phyloP scores from a whole-genome alignment of 2,329 filamentous ascomycete species.

The Diplodia sapinea region DNA sequence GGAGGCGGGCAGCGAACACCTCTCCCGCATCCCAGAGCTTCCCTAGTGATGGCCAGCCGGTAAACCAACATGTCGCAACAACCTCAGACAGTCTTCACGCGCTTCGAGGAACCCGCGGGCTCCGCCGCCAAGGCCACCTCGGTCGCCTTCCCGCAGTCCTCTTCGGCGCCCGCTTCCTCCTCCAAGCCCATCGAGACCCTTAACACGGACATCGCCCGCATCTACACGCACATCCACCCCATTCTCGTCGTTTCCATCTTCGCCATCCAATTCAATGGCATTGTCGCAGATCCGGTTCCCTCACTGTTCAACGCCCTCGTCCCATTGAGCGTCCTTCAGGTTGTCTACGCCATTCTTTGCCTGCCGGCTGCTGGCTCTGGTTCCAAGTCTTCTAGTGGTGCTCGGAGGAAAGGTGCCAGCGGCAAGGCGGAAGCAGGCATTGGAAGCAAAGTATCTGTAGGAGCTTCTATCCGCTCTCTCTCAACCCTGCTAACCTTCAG shows the following conservation, averaged over 20 bases:
- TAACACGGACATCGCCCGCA: constrained; percentile 54
- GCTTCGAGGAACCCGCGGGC: constrained; percentile 24
- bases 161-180: constrained; percentile 33
- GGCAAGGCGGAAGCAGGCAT: constrained; percentile 38
- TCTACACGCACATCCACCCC: constrained; percentile 71
- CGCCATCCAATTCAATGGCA: constrained; percentile 65
- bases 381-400: constrained; percentile 52
- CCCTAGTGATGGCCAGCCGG: constrained; percentile 21
- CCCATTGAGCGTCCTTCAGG: constrained; percentile 68
- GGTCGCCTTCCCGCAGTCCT: neutral
- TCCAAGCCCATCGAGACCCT: constrained; percentile 55
- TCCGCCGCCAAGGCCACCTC: constrained; percentile 6
- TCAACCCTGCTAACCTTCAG: constrained; percentile 49
- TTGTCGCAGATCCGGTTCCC: constrained; percentile 73
- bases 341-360: constrained; percentile 63
- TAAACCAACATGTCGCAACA: constrained; percentile 29
- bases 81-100: constrained; percentile 30
- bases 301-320: constrained; percentile 67
- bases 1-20: constrained; percentile 2
- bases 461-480: constrained; percentile 34
- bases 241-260: constrained; percentile 69
- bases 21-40: constrained; percentile 12
- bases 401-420: constrained; percentile 61
- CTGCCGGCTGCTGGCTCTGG: constrained; percentile 61
- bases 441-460: constrained; percentile 49